Evolutionary conservation across 768 basidiomycete species (phyloP).

Genomic region (Lactarius hatsudake): DNA sequence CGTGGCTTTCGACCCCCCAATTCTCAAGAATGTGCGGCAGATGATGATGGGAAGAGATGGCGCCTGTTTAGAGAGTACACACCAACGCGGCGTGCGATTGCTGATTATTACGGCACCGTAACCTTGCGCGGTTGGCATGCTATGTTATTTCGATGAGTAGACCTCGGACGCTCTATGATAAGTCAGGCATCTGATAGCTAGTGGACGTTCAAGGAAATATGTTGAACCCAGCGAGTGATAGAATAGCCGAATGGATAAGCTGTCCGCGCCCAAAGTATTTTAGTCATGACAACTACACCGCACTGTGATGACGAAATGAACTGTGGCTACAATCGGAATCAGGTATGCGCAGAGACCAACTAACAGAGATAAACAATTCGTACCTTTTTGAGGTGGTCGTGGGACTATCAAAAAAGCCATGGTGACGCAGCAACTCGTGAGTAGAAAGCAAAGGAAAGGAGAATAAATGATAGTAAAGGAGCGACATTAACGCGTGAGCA

Average conservation of each 20-base stretch:
- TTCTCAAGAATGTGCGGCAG: constrained; percentile 8
- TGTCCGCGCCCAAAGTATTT: not conserved
- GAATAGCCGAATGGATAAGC: not conserved
- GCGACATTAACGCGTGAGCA: constrained; percentile 15
- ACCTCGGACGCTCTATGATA: constrained; percentile 1
- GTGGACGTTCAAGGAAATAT: constrained; percentile 1
- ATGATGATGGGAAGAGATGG: constrained; percentile 20
- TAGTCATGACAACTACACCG: not conserved
- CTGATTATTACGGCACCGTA: constrained; percentile 17
- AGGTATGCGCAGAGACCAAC: not conserved
- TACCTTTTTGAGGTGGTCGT: not conserved
- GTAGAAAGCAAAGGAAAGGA: not conserved
- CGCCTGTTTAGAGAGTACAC: constrained; percentile 11
- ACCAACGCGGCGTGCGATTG: constrained; percentile 11
- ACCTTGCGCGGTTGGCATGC: constrained; percentile 1
- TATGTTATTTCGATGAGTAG: not conserved
- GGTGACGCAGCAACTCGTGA: constrained; percentile 9
- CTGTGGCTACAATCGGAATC: not conserved
- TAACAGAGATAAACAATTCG: not conserved
- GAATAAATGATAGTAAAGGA: not conserved
- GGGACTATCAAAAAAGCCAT: constrained; percentile 12
- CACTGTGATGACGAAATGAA: constrained; percentile 17
- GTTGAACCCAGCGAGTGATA: not conserved
- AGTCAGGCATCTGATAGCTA: not conserved
- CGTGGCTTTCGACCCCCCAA: constrained; percentile 22